Percentiles rank a stretch among this genome's conserved stretches.
Evolutionary conservation across 495 filamentous ascomycete genomes (phyloP).

Genomic region (Hyaloscypha bicolor): DNA sequence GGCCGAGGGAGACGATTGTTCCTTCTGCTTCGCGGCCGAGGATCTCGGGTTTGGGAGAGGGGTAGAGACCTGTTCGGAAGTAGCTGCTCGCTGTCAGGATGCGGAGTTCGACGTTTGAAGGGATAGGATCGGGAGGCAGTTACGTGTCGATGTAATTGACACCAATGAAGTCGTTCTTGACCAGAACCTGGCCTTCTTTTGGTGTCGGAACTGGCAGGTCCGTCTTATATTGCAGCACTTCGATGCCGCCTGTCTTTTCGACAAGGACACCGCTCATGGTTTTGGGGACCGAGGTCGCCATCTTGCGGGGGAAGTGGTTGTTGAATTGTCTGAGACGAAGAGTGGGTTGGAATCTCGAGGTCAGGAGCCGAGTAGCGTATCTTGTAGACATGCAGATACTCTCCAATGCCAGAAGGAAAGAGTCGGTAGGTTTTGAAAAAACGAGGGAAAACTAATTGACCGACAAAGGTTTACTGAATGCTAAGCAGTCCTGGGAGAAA

Average conservation of each 20-base stretch:
- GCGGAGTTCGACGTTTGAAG: background rate
- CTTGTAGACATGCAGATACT: constrained; percentile 19
- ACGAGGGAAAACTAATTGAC: background rate
- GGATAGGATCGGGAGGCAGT: constrained; percentile 28
- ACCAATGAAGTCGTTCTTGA: constrained; percentile 84
- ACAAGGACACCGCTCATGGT: constrained; percentile 79
- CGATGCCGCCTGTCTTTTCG: constrained; percentile 74
- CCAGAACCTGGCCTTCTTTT: constrained; percentile 71
- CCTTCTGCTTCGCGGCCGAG: constrained; percentile 85
- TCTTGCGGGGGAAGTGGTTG: constrained; percentile 35
- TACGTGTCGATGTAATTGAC: constrained; percentile 89
- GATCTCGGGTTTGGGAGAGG: constrained; percentile 71
- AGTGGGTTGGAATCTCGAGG: constrained; percentile 5
- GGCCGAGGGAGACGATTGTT: constrained; percentile 41
- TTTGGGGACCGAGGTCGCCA: constrained; percentile 45
- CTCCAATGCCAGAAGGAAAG: background rate
- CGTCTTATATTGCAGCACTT: constrained; percentile 75
- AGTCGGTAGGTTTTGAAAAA: background rate
- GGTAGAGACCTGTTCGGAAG: constrained; percentile 89
- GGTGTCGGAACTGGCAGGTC: constrained; percentile 76
- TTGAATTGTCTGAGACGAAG: constrained; percentile 24
- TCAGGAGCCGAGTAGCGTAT: constrained; percentile 16
- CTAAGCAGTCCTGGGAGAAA: background rate
- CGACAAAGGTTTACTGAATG: background rate
- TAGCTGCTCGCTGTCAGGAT: constrained; percentile 53